phyloP scores from a whole-genome alignment of 1,284 basidiomycete species.

The Pyrrhoderma lamaoense region DNA sequence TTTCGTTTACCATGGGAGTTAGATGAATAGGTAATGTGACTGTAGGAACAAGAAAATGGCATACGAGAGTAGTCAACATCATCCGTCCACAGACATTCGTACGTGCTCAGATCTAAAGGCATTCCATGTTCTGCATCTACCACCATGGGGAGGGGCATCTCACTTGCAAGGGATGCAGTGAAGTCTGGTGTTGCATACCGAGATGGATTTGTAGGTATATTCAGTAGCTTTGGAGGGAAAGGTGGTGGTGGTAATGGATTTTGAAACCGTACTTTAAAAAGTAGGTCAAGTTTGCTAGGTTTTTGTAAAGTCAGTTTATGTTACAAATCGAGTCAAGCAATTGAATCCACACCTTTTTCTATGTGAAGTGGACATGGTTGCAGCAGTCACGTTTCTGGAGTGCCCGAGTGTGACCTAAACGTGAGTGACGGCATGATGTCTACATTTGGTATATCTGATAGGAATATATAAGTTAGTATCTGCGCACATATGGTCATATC shows the following conservation, averaged over 20 bases:
- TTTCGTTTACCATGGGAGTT: too few species aligned
- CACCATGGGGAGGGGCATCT: constrained; percentile 83
- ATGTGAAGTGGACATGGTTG: constrained; percentile 10
- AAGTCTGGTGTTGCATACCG: constrained; percentile 84
- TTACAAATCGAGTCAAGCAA: background rate
- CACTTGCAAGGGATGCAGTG: constrained; percentile 70
- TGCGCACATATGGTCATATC: too few species aligned
- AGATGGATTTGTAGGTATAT: constrained; percentile 78
- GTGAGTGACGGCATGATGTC: too few species aligned
- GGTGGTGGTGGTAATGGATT: constrained; percentile 91
- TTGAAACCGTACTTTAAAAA: constrained; percentile 86
- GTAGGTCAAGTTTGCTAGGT: constrained; percentile 70
- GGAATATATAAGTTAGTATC: too few species aligned
- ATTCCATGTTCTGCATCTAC: constrained; percentile 92
- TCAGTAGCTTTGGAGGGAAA: constrained; percentile 88
- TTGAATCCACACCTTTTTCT: constrained; percentile 13
- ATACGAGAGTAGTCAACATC: constrained; percentile 60
- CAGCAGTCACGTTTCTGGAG: background rate
- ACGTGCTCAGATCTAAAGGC: constrained; percentile 81
- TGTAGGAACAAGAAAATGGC: constrained; percentile 21
- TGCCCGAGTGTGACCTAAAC: too few species aligned
- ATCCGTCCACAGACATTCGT: constrained; percentile 79
- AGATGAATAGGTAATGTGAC: constrained; percentile 2
- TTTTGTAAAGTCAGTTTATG: too few species aligned
- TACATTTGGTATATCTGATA: too few species aligned